Conservation (phyloP, 495 filamentous ascomycete species). For the Xylaria bambusicola region DNA sequence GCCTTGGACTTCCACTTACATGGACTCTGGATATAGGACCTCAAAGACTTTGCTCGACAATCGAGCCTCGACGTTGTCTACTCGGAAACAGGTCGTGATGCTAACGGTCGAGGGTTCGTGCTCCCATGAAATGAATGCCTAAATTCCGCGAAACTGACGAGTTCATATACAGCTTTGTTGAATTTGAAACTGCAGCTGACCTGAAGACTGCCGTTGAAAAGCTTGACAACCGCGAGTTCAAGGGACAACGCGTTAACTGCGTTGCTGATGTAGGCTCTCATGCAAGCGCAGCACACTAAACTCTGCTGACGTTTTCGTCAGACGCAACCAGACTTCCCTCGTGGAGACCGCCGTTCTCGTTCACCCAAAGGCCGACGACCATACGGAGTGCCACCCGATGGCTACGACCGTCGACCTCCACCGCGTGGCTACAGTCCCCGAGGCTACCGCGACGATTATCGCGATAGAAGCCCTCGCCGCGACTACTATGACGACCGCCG, state of each 20-base stretch:
- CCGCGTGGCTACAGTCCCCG: slow-evolving; percentile 80
- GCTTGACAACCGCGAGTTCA: slow-evolving; percentile 88
- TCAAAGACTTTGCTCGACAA: slow-evolving; percentile 98
- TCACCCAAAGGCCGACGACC: slow-evolving; percentile 60
- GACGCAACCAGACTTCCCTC: slow-evolving; percentile 66
- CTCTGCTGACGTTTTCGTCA: slow-evolving; percentile 28
- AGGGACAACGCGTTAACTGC: slow-evolving; percentile 80
- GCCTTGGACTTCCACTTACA: slow-evolving; percentile 56
- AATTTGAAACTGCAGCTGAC: slow-evolving; percentile 91
- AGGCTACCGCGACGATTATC: slow-evolving; percentile 68
- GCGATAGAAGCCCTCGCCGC: slow-evolving; percentile 78
- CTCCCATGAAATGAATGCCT: neutral
- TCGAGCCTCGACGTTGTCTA: slow-evolving; percentile 98
- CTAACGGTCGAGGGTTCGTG: slow-evolving; percentile 88
- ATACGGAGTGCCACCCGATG: slow-evolving; percentile 64
- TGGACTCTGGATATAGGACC: slow-evolving; percentile 76
- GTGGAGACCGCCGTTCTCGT: slow-evolving; percentile 75
- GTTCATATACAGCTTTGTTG: slow-evolving; percentile 73
- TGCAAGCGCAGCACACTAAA: slow-evolving; percentile 6
- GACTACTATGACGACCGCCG: slow-evolving; percentile 84
- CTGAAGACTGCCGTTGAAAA: slow-evolving; percentile 89
- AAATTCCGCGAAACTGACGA: slow-evolving; percentile 4
- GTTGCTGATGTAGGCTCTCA: slow-evolving; percentile 73
- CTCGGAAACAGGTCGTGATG: slow-evolving; percentile 92
- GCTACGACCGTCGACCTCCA: slow-evolving; percentile 76